Evolutionary conservation across 1,284 basidiomycete genomes (phyloP).

Genomic region (Trichosporon sp.): DNA sequence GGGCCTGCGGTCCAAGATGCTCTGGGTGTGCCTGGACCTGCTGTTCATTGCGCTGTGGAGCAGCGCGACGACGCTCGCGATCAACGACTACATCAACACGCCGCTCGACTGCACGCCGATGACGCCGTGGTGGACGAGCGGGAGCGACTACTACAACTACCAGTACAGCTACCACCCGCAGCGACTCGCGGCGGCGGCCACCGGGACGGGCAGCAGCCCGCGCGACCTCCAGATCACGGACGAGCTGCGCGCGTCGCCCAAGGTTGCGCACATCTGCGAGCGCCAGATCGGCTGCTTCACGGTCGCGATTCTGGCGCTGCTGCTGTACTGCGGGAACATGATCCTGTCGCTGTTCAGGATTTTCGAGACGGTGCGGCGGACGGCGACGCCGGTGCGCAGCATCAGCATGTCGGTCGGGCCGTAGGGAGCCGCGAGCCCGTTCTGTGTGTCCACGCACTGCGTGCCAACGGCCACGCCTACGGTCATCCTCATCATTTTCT

Average conservation of each 20-base stretch:
- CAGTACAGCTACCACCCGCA: background rate
- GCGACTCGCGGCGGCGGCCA: background rate
- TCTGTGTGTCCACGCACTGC: too few relatives aligned
- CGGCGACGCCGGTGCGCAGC: constrained; percentile 15
- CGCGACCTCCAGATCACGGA: constrained; percentile 8
- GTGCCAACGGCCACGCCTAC: too few relatives aligned
- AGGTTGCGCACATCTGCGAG: constrained; percentile 28
- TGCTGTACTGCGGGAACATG: constrained; percentile 51
- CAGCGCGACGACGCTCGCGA: constrained; percentile 49
- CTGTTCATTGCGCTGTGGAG: constrained; percentile 53
- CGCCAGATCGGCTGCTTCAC: constrained; percentile 49
- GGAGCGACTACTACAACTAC: constrained; percentile 10
- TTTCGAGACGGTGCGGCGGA: constrained; percentile 51
- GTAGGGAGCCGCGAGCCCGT: too few relatives aligned
- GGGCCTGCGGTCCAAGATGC: constrained; percentile 52
- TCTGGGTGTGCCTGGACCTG: constrained; percentile 52
- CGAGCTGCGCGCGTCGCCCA: background rate
- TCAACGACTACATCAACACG: constrained; percentile 57
- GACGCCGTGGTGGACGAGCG: constrained; percentile 40
- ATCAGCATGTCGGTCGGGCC: background rate
- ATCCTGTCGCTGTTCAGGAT: constrained; percentile 52
- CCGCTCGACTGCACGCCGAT: constrained; percentile 51
- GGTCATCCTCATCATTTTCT: too few relatives aligned
- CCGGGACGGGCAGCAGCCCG: background rate
- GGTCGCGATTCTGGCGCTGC: constrained; percentile 39